Percentiles rank a stretch among this genome's conserved stretches.
These are phyloP conservation scores for Hysterium pulicare DNA, from an alignment of 2,329 filamentous ascomycete species.

Conservation along the genomic window DNA sequence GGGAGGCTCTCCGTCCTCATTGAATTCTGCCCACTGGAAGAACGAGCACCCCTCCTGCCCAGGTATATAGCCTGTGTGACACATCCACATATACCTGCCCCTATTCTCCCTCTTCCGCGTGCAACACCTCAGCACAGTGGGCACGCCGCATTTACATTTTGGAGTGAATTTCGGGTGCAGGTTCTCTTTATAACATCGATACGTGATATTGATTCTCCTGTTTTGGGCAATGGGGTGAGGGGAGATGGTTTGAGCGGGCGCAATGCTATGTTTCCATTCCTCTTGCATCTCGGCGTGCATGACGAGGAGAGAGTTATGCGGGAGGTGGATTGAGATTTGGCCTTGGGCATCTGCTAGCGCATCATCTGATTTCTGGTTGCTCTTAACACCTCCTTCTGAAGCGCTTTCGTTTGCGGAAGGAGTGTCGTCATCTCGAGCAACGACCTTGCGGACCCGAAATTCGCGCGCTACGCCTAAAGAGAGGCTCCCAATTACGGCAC, in stretches of 20 bases:
- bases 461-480: conserved; percentile 90
- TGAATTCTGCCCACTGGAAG: conserved; percentile 84
- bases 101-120: conserved; percentile 72
- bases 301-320: conserved; percentile 87
- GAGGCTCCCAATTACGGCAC: conserved; percentile 82
- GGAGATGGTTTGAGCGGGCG: conserved; percentile 70
- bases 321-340: conserved; percentile 88
- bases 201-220: conserved; percentile 88
- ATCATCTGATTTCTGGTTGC: conserved; percentile 35
- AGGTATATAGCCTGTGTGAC: conserved; percentile 70
- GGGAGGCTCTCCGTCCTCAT: conserved; percentile 77
- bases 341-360: conserved; percentile 63
- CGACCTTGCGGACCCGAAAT: conserved; percentile 78
- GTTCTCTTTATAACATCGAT: conserved; percentile 75
- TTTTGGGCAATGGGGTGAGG: conserved; percentile 80
- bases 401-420: no score
- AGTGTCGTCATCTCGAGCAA: conserved; percentile 57
- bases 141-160: conserved; percentile 69
- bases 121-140: conserved; percentile 70
- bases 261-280: conserved; percentile 88
- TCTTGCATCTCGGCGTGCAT: conserved; percentile 99
- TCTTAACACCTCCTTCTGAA: conserved; percentile 3
- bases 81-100: conserved; percentile 93
- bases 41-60: conserved; percentile 65
- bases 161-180: conserved; percentile 78